These are phyloP conservation scores for Tulasnella calospora DNA, from an alignment of 768 basidiomycete genomes.

Conservation along the genomic window DNA sequence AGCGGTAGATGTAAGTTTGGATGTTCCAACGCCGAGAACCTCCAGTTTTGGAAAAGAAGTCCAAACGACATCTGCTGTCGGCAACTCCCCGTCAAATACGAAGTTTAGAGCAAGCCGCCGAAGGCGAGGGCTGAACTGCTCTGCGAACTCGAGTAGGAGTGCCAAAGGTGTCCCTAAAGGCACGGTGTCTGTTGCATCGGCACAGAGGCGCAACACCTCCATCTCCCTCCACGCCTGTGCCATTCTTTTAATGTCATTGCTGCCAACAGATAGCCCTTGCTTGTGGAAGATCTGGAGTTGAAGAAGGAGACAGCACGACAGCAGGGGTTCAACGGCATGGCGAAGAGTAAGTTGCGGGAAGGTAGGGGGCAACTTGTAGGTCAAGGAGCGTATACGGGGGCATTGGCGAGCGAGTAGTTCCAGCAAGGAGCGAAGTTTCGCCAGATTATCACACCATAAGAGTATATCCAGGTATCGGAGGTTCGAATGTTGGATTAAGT, in stretches of 20 bases:
- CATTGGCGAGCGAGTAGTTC: neutral
- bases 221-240: neutral
- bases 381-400: neutral
- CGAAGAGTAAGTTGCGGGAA: neutral
- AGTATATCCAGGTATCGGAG: neutral
- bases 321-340: neutral
- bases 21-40: neutral
- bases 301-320: neutral
- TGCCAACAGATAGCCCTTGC: neutral
- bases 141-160: neutral
- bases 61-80: neutral
- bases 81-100: neutral
- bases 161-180: neutral
- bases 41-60: neutral
- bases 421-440: neutral
- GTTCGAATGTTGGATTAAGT: neutral
- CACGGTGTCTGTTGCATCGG: neutral
- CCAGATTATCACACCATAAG: neutral
- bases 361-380: neutral
- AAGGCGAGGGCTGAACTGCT: neutral
- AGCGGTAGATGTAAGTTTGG: neutral
- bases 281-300: neutral
- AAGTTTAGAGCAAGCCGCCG: neutral
- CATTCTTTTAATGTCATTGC: neutral
- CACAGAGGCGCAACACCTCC: neutral